Conservation (phyloP, 23 red algal genomes). For the Rhodosorus marinus region DNA sequence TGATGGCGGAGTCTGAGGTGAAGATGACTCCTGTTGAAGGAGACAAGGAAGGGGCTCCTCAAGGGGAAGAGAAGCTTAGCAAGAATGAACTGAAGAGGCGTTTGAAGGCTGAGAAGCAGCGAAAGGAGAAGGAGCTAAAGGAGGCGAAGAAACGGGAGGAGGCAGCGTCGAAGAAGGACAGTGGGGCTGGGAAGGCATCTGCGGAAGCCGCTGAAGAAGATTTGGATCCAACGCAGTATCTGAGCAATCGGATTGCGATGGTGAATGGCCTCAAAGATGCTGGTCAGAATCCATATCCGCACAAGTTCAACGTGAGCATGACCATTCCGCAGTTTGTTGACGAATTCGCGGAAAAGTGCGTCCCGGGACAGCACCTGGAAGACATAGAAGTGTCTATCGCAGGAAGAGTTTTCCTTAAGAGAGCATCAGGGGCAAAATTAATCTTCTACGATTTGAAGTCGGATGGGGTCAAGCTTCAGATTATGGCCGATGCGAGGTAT, state of each 20-base stretch:
- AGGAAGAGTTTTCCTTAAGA: constrained; percentile 49
- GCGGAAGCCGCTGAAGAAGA: constrained; percentile 44
- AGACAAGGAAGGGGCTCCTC: not conserved
- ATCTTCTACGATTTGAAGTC: constrained; percentile 86
- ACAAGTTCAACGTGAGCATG: constrained; percentile 68
- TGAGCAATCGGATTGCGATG: constrained; percentile 28
- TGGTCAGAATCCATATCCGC: constrained; percentile 63
- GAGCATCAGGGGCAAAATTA: constrained; percentile 45
- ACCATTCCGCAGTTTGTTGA: constrained; percentile 53
- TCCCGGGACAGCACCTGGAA: constrained; percentile 35
- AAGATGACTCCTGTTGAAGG: not conserved
- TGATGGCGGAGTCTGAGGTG: not conserved
- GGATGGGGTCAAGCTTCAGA: constrained; percentile 86
- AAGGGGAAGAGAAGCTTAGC: constrained; percentile 13
- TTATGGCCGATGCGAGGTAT: constrained; percentile 57
- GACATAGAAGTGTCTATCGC: constrained; percentile 20
- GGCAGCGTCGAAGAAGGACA: constrained; percentile 4
- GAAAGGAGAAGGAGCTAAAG: constrained; percentile 28
- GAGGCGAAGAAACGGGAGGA: constrained; percentile 1
- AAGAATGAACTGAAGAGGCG: constrained; percentile 75
- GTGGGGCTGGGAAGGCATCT: not conserved
- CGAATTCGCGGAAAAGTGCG: constrained; percentile 17
- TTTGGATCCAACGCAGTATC: constrained; percentile 75
- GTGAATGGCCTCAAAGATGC: constrained; percentile 11
- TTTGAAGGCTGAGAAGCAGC: constrained; percentile 47